Evolutionary conservation across 345 rosid genomes (phyloP).

Genomic region (Salix purpurea): DNA sequence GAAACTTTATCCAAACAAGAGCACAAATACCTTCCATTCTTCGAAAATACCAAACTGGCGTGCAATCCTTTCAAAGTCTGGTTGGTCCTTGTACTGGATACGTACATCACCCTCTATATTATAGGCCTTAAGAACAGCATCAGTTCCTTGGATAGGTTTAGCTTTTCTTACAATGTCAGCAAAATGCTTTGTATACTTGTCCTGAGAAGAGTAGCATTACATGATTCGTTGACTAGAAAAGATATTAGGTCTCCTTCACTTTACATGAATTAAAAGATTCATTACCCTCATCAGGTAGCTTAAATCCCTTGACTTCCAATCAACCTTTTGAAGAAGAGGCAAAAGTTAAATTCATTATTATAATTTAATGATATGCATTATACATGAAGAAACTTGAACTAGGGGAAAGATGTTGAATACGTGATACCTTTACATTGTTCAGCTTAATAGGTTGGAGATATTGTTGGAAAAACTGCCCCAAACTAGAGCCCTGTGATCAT

Average conservation of each 20-base stretch:
- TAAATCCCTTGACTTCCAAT: slow-evolving; percentile 85
- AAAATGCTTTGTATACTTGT: slow-evolving; percentile 56
- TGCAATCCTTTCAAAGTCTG: slow-evolving; percentile 72
- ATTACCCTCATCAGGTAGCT: slow-evolving; percentile 85
- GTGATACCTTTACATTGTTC: slow-evolving; percentile 69
- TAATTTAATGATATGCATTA: slow-evolving; percentile 6
- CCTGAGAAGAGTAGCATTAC: slow-evolving; percentile 43
- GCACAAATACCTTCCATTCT: slow-evolving; percentile 83
- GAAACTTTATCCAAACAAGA: neutral
- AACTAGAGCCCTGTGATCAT: slow-evolving; percentile 76
- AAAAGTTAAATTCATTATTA: slow-evolving; percentile 1
- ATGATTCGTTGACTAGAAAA: slow-evolving; percentile 5
- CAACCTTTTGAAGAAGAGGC: slow-evolving; percentile 48
- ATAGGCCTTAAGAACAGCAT: slow-evolving; percentile 60
- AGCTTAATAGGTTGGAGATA: slow-evolving; percentile 91
- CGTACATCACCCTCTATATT: slow-evolving; percentile 69
- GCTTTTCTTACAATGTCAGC: slow-evolving; percentile 65
- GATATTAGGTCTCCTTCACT: neutral
- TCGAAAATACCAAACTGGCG: slow-evolving; percentile 82
- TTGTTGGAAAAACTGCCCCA: slow-evolving; percentile 86
- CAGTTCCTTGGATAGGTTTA: slow-evolving; percentile 55
- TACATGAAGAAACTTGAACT: slow-evolving; percentile 6
- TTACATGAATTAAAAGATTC: slow-evolving; percentile 1
- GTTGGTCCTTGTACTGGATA: slow-evolving; percentile 62
- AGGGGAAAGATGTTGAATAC: neutral